phyloP scores from a whole-genome alignment of 2,329 filamentous ascomycete genomes.

The Arthrobotrys entomopaga region DNA sequence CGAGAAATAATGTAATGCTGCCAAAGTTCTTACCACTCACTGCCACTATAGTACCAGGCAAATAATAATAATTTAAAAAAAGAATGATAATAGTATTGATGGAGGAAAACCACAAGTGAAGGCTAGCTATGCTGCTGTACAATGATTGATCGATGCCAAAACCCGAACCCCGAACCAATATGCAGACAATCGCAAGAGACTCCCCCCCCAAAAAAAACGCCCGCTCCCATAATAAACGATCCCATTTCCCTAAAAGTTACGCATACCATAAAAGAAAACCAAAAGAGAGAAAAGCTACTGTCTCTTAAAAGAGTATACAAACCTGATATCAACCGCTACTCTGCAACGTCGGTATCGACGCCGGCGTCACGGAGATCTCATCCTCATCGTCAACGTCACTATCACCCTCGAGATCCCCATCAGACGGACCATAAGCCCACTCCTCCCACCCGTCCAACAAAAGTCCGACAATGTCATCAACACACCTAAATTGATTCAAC shows the following conservation, averaged over 20 bases:
- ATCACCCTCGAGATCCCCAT: constrained; percentile 7
- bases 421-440: constrained; percentile 35
- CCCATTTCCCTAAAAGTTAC: constrained; percentile 9
- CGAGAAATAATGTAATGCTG: constrained; percentile 11
- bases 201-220: constrained; percentile 33
- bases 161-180: constrained; percentile 12
- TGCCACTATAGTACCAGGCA: too few relatives aligned
- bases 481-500: constrained; percentile 47
- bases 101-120: constrained; percentile 5
- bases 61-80: too few relatives aligned
- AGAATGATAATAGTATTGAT: constrained; percentile 7
- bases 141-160: constrained; percentile 5
- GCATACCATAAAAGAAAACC: constrained; percentile 21
- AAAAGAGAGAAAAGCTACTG: constrained; percentile 7
- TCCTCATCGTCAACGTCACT: constrained; percentile 15
- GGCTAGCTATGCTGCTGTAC: constrained; percentile 23
- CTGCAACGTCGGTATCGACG: not conserved
- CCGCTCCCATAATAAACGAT: constrained; percentile 4
- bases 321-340: constrained; percentile 4
- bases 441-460: constrained; percentile 49
- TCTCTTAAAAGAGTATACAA: not conserved
- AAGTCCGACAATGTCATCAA: constrained; percentile 45
- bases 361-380: not conserved
- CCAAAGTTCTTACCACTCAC: constrained; percentile 17
- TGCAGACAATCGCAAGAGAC: constrained; percentile 4